Conservation (phyloP, 371 early-diverging fungal genomes). For the Smittium culicis region DNA sequence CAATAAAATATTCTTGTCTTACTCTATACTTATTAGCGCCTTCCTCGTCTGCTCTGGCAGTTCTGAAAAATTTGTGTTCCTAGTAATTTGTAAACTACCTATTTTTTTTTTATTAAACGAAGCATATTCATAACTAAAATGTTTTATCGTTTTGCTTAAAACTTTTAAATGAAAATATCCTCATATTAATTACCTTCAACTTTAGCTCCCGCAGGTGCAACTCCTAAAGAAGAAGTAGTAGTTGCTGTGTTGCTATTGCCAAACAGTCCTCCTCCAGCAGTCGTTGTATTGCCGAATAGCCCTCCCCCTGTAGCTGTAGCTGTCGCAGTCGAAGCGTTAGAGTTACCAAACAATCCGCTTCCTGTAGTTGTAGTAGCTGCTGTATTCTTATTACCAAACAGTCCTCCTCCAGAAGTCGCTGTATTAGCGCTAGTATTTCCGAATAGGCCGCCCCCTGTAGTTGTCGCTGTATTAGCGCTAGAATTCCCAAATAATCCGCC, state of each 20-base stretch:
- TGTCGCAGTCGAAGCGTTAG: background rate
- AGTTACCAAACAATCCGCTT: background rate
- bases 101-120: too few relatives aligned
- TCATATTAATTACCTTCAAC: too few relatives aligned
- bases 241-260: background rate
- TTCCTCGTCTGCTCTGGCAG: constrained; percentile 9
- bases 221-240: too few relatives aligned
- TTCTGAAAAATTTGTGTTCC: constrained; percentile 7
- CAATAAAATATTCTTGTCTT: too few relatives aligned
- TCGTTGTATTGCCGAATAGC: too few relatives aligned
- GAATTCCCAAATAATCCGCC: background rate
- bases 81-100: background rate
- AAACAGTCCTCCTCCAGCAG: too few relatives aligned
- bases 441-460: background rate
- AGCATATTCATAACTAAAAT: too few relatives aligned
- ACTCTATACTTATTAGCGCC: constrained; percentile 7
- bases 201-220: too few relatives aligned
- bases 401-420: background rate
- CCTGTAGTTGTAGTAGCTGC: background rate
- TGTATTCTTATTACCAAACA: background rate
- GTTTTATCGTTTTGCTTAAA: too few relatives aligned
- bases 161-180: too few relatives aligned
- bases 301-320: background rate
- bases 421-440: background rate
- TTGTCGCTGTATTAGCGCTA: background rate